phyloP scores from a whole-genome alignment of 1,284 basidiomycete genomes.

The Inonotus obliquus region DNA sequence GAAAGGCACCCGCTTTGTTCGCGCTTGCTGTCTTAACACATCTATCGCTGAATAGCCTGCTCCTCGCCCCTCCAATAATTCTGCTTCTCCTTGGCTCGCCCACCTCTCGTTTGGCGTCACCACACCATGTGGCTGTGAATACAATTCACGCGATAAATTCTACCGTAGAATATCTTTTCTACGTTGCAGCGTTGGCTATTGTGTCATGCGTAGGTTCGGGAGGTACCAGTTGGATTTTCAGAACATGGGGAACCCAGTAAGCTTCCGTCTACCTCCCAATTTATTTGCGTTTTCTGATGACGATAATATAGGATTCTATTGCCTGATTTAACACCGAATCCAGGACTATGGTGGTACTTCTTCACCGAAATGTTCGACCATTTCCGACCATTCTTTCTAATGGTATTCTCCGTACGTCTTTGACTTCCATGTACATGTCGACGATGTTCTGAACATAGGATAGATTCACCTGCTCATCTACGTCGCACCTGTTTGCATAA shows the following conservation, averaged over 20 bases:
- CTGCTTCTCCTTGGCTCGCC: constrained; percentile 61
- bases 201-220: constrained; percentile 53
- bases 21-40: constrained; percentile 67
- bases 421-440: neutral
- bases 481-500: constrained; percentile 79
- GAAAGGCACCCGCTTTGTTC: constrained; percentile 51
- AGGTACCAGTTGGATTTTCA: constrained; percentile 59
- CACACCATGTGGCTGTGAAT: constrained; percentile 39
- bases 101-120: constrained; percentile 58
- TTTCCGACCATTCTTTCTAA: constrained; percentile 92
- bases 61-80: constrained; percentile 65
- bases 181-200: constrained; percentile 43
- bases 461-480: constrained; percentile 87
- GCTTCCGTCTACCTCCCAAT: constrained; percentile 26
- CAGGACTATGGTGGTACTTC: constrained; percentile 98
- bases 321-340: constrained; percentile 88
- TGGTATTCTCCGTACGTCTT: constrained; percentile 85
- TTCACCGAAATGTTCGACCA: constrained; percentile 99
- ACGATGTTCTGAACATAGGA: constrained; percentile 20
- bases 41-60: constrained; percentile 63
- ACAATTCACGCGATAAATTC: constrained; percentile 36
- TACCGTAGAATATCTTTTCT: constrained; percentile 46
- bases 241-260: constrained; percentile 84
- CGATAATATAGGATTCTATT: constrained; percentile 51
- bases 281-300: neutral